Evolutionary conservation across 352 stramenopile species (phyloP).

Genomic region (Globisporangium iwayamae): DNA sequence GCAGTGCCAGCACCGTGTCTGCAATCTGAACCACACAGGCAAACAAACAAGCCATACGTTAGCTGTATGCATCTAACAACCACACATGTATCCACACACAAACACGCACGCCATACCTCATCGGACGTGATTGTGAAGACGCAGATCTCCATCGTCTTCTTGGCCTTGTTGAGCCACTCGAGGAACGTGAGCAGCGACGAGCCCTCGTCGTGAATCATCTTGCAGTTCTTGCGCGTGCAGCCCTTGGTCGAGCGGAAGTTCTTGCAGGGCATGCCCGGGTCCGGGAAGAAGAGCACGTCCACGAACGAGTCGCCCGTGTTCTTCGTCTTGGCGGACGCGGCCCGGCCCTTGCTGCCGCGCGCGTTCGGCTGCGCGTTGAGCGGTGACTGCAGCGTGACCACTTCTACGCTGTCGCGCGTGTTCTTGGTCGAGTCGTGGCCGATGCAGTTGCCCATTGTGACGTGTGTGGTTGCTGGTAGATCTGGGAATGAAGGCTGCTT

Average conservation of each 20-base stretch:
- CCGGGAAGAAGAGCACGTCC: constrained; percentile 75
- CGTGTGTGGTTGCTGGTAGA: not conserved
- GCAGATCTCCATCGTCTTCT: constrained; percentile 57
- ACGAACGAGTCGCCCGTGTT: constrained; percentile 50
- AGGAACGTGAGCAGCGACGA: constrained; percentile 59
- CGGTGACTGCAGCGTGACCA: constrained; percentile 13
- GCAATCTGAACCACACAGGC: constrained; percentile 36
- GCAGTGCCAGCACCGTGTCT: constrained; percentile 49
- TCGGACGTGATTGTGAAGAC: constrained; percentile 78
- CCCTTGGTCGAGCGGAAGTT: constrained; percentile 38
- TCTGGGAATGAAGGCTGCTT: not conserved
- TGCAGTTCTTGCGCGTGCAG: constrained; percentile 68
- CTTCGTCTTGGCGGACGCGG: not conserved
- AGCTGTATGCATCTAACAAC: not conserved
- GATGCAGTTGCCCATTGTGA: constrained; percentile 61
- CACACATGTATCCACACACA: not conserved
- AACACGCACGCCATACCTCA: constrained; percentile 26
- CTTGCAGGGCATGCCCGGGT: constrained; percentile 55
- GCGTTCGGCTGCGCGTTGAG: not conserved
- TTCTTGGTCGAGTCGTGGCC: constrained; percentile 14
- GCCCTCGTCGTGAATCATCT: constrained; percentile 54
- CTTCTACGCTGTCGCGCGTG: constrained; percentile 10
- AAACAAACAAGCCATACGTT: not conserved
- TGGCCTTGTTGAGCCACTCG: constrained; percentile 37
- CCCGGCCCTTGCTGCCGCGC: not conserved